Conservation (phyloP, 1,284 basidiomycete genomes). For the Pascua guehoae region DNA sequence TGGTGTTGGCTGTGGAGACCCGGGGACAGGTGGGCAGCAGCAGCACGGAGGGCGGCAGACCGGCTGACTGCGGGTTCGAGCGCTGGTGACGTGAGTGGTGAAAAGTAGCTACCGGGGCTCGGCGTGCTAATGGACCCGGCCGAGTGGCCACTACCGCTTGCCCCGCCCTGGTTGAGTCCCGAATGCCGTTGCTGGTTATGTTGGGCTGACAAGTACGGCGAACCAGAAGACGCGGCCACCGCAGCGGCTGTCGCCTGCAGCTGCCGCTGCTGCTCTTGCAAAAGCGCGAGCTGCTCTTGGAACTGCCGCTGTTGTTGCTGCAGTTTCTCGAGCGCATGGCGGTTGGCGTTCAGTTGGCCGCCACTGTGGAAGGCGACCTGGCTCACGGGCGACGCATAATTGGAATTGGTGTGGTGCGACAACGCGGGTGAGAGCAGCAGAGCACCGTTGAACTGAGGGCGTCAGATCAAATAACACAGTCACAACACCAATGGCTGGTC, state of each 20-base stretch:
- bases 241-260: slow-evolving; percentile 42
- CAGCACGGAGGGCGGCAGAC: slow-evolving; percentile 26
- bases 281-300: slow-evolving; percentile 39
- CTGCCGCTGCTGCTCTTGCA: slow-evolving; percentile 43
- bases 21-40: slow-evolving; percentile 22
- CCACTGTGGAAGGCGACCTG: slow-evolving; percentile 19
- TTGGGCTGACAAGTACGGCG: slow-evolving; percentile 22
- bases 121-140: slow-evolving; percentile 19
- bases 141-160: slow-evolving; percentile 9
- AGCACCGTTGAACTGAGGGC: slow-evolving; percentile 31
- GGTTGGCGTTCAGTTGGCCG: slow-evolving; percentile 9
- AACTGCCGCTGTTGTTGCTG: slow-evolving; percentile 45
- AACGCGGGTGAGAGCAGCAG: slow-evolving; percentile 43
- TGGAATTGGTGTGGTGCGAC: slow-evolving; percentile 28
- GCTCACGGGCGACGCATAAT: slow-evolving; percentile 28
- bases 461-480: background rate
- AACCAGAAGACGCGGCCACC: slow-evolving; percentile 26
- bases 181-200: slow-evolving; percentile 2
- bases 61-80: slow-evolving; percentile 48
- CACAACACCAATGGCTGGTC: too few relatives aligned
- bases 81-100: slow-evolving; percentile 59
- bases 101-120: slow-evolving; percentile 53
- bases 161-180: slow-evolving; percentile 23
- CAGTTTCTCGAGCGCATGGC: slow-evolving; percentile 37
- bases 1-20: slow-evolving; percentile 15